A percentile compares a stretch with the other conserved stretches of the same genome.
These are phyloP conservation scores for Penicillium mononematosum DNA, from an alignment of 495 filamentous ascomycete genomes.

Conservation along the genomic window DNA sequence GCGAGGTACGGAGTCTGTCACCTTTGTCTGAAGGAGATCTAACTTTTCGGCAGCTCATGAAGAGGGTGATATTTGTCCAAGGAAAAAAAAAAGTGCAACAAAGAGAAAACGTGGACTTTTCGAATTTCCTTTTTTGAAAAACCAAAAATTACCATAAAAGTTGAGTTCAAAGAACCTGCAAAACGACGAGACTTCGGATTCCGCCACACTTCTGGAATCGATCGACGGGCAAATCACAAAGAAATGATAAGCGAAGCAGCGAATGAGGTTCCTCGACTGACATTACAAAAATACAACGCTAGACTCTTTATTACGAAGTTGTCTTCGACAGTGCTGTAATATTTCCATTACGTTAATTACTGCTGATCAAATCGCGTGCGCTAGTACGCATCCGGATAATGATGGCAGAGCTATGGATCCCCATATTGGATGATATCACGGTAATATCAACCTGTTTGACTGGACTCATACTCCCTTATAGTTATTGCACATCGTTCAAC, in stretches of 20 bases:
- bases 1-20: slow-evolving; percentile 1
- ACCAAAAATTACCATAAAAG: background rate
- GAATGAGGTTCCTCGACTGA: slow-evolving; percentile 6
- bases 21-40: slow-evolving; percentile 12
- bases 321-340: background rate
- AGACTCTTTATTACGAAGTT: background rate
- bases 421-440: too few relatives aligned
- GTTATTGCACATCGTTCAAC: background rate
- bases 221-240: slow-evolving; percentile 8
- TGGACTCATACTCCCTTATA: background rate
- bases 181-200: background rate
- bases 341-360: background rate
- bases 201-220: slow-evolving; percentile 14
- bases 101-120: background rate
- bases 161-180: background rate
- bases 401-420: too few relatives aligned
- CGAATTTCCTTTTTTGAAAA: background rate
- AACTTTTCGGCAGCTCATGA: background rate
- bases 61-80: background rate
- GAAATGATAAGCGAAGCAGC: slow-evolving; percentile 17
- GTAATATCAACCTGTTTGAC: background rate
- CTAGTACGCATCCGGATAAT: background rate
- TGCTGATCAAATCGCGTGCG: background rate
- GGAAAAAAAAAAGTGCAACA: background rate
- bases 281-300: background rate